Evolutionary conservation across 2,329 filamentous ascomycete species (phyloP), one percentile per base, ranked within the genome.

Genomic region (Dactylellina leptospora): DNA sequence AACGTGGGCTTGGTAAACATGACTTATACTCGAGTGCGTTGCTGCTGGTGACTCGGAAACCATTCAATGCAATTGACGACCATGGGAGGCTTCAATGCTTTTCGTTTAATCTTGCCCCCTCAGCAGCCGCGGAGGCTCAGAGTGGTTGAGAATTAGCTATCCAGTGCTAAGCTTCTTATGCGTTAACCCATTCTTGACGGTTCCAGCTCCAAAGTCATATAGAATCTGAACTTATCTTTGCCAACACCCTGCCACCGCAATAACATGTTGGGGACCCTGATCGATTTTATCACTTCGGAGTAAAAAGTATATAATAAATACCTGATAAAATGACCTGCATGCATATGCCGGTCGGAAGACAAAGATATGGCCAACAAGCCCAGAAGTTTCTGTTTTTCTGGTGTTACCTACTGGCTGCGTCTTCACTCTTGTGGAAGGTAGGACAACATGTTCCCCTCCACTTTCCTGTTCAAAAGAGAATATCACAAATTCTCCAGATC

Each of bases 401-500:
- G 68, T 72, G 53, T 25, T 55, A 72, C 59, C 51, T 38, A n/a
- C 40, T 20, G 20, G 22, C 36, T n/a, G 36, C 59, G 54, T 47
- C 30, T 58, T 63, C 33, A 47, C 60, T 33, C 44, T 60, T 50
- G 28, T 55, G 40, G 50, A 40, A 63, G 27, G 58, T 71, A 50
- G 18, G 23, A 72, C 68, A 64, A 45, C 53, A 55, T 53, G 27
- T n/a, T 51, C 38, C 27, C 40, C 58, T 61, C 51, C 45, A 56
- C 20, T 55, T 56, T 55, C 23, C 16, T 42, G 30, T 40, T 22
- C 51, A 18, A 45, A 42, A n/a, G n/a, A n/a, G n/a, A 28, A 25
- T 55, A 58, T 62, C 68, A 54, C 68, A 72, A 64, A 64, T 59
- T 51, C 28, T 59, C 40, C 30, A 36, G 33, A 51, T 42, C n/a